These are phyloP conservation scores for Fagus sylvatica DNA, from an alignment of 306 rosid species.

Conservation along the genomic window DNA sequence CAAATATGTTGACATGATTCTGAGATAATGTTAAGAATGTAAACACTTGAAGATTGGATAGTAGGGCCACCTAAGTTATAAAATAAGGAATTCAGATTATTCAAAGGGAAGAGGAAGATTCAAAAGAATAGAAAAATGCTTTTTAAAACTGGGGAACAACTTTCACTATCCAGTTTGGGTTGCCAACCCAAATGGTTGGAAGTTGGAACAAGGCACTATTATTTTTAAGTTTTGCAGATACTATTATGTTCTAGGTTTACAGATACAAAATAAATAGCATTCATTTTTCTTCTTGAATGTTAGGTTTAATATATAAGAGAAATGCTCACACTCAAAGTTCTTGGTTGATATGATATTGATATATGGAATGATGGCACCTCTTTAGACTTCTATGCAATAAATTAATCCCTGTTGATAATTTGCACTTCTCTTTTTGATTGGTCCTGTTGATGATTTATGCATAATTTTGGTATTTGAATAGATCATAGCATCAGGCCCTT, in stretches of 20 bases:
- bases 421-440: not conserved
- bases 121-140: not conserved
- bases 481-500: constrained; percentile 94
- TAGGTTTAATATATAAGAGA: too few species aligned
- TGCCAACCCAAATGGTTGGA: not conserved
- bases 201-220: constrained; percentile 1
- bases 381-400: constrained; percentile 11
- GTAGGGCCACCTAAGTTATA: not conserved
- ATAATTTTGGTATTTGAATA: constrained; percentile 38
- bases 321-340: not conserved
- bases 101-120: not conserved
- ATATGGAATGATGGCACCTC: not conserved
- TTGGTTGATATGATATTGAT: constrained; percentile 6
- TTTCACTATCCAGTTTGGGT: not conserved
- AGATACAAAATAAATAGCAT: not conserved
- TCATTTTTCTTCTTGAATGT: not conserved
- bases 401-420: constrained; percentile 14
- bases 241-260: not conserved
- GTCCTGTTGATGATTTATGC: constrained; percentile 3
- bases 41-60: not conserved
- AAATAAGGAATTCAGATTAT: not conserved
- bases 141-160: not conserved
- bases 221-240: not conserved
- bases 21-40: not conserved
- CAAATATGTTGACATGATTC: not conserved